Percentiles rank a stretch among this genome's conserved stretches.
These are phyloP conservation scores for Aspergillus pseudotamarii DNA, from an alignment of 2,329 filamentous ascomycete species.

Conservation along the genomic window DNA sequence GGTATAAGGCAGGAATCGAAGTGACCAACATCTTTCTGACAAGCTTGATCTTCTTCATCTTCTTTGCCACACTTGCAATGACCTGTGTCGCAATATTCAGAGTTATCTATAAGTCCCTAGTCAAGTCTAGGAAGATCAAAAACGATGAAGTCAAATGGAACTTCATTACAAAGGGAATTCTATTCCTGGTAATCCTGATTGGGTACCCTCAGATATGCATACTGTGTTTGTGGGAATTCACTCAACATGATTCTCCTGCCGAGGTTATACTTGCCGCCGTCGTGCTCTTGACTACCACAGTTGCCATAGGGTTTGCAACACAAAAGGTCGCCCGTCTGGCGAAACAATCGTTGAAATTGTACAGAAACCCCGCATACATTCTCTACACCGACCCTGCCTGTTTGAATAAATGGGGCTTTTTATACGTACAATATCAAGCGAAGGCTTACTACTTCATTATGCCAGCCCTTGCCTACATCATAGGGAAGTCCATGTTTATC, in stretches of 20 bases:
- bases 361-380: conserved; percentile 94
- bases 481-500: conserved; percentile 86
- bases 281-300: conserved; percentile 78
- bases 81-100: conserved; percentile 78
- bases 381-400: conserved; percentile 89
- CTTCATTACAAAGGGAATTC: conserved; percentile 88
- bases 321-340: conserved; percentile 87
- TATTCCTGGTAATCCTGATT: conserved; percentile 86
- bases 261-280: conserved; percentile 84
- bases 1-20: conserved; percentile 82
- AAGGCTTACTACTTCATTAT: conserved; percentile 94
- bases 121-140: conserved; percentile 74
- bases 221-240: conserved; percentile 91
- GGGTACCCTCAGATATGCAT: conserved; percentile 90
- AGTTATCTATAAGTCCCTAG: conserved; percentile 71
- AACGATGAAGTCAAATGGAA: conserved; percentile 92
- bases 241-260: conserved; percentile 78
- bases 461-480: conserved; percentile 72
- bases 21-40: conserved; percentile 92
- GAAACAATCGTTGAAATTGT: conserved; percentile 81
- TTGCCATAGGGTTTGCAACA: conserved; percentile 79
- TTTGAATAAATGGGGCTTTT: conserved; percentile 96
- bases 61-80: conserved; percentile 76
- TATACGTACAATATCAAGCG: conserved; percentile 94
- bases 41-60: conserved; percentile 81